phyloP scores from a whole-genome alignment of 2,329 filamentous ascomycete species.

The Drechslerella stenobrocha region DNA sequence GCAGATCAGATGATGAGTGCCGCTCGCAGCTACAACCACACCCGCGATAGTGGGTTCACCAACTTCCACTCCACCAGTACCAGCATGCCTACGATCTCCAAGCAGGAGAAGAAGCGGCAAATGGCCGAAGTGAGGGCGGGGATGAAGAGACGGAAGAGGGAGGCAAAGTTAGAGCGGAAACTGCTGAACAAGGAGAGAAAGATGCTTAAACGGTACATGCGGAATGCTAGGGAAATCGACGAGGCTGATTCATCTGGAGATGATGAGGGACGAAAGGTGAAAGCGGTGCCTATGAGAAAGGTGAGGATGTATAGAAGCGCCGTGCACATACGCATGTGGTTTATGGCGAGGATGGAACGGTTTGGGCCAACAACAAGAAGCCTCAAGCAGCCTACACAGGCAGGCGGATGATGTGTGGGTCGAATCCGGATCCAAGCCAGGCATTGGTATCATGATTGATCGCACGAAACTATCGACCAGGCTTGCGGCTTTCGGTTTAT shows the following conservation, averaged over 20 bases:
- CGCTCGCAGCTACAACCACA: neutral
- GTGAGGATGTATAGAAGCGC: neutral
- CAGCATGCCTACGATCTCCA: neutral
- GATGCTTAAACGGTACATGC: neutral
- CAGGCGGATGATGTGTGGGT: neutral
- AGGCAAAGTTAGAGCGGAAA: neutral
- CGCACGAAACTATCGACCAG: no score
- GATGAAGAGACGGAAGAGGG: conserved; percentile 17
- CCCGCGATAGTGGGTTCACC: neutral
- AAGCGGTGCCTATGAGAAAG: neutral
- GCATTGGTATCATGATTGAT: no score
- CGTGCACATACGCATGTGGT: no score
- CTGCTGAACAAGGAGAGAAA: neutral
- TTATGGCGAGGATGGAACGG: no score
- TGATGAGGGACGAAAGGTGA: conserved; percentile 3
- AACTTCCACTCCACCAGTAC: neutral
- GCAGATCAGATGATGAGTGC: conserved; percentile 3
- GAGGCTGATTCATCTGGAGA: neutral
- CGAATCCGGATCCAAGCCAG: no score
- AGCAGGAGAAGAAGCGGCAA: conserved; percentile 15
- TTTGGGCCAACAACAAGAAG: neutral
- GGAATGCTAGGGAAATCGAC: neutral
- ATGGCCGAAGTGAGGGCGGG: conserved; percentile 20
- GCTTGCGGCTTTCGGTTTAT: no score
- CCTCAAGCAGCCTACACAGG: neutral